Percentiles rank a stretch among this genome's conserved stretches.
Conservation (phyloP, 2,329 filamentous ascomycete species). For the Colletotrichum liriopes region DNA sequence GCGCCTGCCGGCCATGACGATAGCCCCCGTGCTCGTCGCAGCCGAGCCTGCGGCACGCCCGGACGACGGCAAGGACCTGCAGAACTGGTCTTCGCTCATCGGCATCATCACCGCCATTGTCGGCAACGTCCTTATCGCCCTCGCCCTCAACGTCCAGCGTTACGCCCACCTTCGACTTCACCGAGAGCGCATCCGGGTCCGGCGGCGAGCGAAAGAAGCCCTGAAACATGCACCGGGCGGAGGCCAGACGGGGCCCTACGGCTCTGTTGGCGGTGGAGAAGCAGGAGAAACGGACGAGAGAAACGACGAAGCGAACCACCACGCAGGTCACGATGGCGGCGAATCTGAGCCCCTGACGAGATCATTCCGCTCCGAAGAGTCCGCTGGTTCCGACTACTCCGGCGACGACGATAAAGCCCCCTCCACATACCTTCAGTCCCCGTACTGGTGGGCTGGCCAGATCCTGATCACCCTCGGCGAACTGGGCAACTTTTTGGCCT, state of each 20-base stretch:
- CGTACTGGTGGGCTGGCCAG: constrained; percentile 97
- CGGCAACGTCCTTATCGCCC: constrained; percentile 93
- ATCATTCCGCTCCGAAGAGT: constrained; percentile 64
- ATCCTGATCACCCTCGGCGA: constrained; percentile 94
- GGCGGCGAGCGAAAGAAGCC: constrained; percentile 69
- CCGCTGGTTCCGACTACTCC: constrained; percentile 56
- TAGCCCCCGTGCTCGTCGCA: constrained; percentile 29
- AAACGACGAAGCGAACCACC: constrained; percentile 39
- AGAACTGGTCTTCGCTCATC: constrained; percentile 92
- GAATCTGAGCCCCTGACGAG: constrained; percentile 69
- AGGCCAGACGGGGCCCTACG: constrained; percentile 52
- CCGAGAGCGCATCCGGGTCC: constrained; percentile 74
- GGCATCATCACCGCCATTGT: constrained; percentile 94
- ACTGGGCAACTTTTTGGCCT: constrained; percentile 95
- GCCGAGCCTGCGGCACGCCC: constrained; percentile 37
- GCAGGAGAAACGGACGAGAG: constrained; percentile 26
- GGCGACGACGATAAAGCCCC: constrained; percentile 57
- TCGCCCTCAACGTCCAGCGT: constrained; percentile 95
- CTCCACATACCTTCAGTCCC: constrained; percentile 87
- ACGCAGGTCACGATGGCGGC: constrained; percentile 52
- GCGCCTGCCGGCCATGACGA: constrained; percentile 26
- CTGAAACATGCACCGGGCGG: constrained; percentile 61
- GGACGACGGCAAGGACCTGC: constrained; percentile 64
- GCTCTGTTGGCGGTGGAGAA: constrained; percentile 49
- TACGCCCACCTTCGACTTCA: constrained; percentile 93